These are phyloP conservation scores for Fusarium liriodendri DNA, from an alignment of 2,329 filamentous ascomycete species.

Conservation along the genomic window DNA sequence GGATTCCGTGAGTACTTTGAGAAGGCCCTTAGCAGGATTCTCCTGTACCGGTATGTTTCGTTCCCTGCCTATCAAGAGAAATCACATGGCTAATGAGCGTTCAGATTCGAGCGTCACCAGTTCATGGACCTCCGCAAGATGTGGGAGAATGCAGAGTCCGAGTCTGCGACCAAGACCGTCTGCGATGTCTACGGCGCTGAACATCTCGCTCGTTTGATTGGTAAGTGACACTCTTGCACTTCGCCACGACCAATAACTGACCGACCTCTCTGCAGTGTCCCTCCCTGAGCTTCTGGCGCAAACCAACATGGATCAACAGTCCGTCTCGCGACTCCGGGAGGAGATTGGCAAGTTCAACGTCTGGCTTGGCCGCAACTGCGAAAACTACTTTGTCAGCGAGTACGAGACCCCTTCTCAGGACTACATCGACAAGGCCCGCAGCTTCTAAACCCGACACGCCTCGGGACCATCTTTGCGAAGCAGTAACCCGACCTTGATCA, in stretches of 20 bases:
- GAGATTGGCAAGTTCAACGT: slow-evolving; percentile 87
- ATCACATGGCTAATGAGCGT: slow-evolving; percentile 35
- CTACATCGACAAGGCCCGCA: slow-evolving; percentile 76
- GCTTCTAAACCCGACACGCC: slow-evolving; percentile 46
- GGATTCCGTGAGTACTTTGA: slow-evolving; percentile 96
- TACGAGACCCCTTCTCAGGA: slow-evolving; percentile 80
- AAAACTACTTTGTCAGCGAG: slow-evolving; percentile 80
- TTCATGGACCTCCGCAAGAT: slow-evolving; percentile 81
- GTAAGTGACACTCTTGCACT: slow-evolving; percentile 61
- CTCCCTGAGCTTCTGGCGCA: slow-evolving; percentile 95
- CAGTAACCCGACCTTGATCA: not conserved
- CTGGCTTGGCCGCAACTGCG: slow-evolving; percentile 84
- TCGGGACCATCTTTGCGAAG: not conserved
- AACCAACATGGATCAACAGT: slow-evolving; percentile 97
- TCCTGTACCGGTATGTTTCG: slow-evolving; percentile 77
- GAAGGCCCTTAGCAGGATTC: slow-evolving; percentile 84
- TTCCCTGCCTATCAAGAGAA: not conserved
- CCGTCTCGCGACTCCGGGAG: slow-evolving; percentile 87
- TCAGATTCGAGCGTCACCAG: slow-evolving; percentile 88
- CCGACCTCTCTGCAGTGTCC: slow-evolving; percentile 67
- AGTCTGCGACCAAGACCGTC: slow-evolving; percentile 76
- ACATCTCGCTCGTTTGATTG: slow-evolving; percentile 88
- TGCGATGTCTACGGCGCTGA: slow-evolving; percentile 92
- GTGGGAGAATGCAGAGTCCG: slow-evolving; percentile 71
- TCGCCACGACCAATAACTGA: slow-evolving; percentile 1